A percentile compares a stretch with the other conserved stretches of the same genome.
Evolutionary conservation across 352 stramenopile species (phyloP).

Genomic region (Pythium periplocum): DNA sequence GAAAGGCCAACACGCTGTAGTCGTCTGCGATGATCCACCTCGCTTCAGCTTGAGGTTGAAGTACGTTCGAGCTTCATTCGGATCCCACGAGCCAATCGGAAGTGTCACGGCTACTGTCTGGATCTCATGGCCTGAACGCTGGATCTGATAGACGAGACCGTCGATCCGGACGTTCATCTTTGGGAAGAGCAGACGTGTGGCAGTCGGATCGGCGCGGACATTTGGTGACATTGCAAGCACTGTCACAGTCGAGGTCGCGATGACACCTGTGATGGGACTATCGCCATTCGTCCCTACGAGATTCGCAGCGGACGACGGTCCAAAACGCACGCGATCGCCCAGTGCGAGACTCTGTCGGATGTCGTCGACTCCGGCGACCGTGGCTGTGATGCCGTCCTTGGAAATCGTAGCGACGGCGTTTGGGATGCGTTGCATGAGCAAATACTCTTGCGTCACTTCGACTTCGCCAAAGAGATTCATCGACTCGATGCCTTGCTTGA

Average conservation of each 20-base stretch:
- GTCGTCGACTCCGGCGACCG: constrained; percentile 41
- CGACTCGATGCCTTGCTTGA: constrained; percentile 70
- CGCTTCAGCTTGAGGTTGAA: constrained; percentile 48
- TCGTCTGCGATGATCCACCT: constrained; percentile 22
- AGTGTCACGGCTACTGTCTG: constrained; percentile 65
- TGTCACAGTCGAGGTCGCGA: constrained; percentile 43
- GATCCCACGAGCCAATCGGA: constrained; percentile 21
- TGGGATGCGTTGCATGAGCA: constrained; percentile 53
- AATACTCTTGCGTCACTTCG: constrained; percentile 40
- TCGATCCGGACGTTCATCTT: constrained; percentile 87
- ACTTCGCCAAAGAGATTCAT: constrained; percentile 79
- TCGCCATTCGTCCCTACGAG: constrained; percentile 64
- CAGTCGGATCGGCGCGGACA: constrained; percentile 20
- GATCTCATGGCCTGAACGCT: constrained; percentile 88
- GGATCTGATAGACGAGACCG: constrained; percentile 80
- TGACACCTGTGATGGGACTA: constrained; percentile 38
- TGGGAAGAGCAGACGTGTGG: constrained; percentile 61
- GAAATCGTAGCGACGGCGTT: constrained; percentile 41
- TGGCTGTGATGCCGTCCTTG: constrained; percentile 44
- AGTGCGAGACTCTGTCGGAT: constrained; percentile 61
- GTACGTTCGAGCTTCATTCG: constrained; percentile 7
- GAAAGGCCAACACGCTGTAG: constrained; percentile 31
- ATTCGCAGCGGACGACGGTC: constrained; percentile 26
- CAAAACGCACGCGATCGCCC: constrained; percentile 66
- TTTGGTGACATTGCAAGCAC: constrained; percentile 46